phyloP scores from a whole-genome alignment of 192 early-diverging fungal genomes.

The Umbelopsis isabellina region DNA sequence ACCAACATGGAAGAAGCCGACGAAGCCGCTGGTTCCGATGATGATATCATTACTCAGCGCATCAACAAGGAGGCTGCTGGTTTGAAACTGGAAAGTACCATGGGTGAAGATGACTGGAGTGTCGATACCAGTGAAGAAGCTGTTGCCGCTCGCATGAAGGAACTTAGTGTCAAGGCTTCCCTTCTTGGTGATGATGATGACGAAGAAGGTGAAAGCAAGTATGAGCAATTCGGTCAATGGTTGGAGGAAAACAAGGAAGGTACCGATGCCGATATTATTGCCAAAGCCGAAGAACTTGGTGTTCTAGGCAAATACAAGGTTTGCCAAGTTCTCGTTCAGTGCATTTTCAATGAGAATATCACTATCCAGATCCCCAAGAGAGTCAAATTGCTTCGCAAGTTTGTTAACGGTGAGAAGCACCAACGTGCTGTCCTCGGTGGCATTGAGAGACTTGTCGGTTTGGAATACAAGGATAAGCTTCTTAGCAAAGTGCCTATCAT shows the following conservation, averaged over 20 bases:
- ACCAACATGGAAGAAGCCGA: conserved; percentile 48
- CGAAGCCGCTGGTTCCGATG: conserved; percentile 56
- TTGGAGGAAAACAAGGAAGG: conserved; percentile 62
- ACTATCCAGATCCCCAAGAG: conserved; percentile 74
- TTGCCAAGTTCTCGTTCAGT: conserved; percentile 77
- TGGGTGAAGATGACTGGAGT: conserved; percentile 80
- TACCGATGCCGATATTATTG: conserved; percentile 72
- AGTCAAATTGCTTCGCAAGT: conserved; percentile 70
- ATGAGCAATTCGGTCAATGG: conserved; percentile 80
- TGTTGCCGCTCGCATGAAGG: conserved; percentile 73
- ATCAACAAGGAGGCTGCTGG: conserved; percentile 72
- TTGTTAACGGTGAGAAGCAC: conserved; percentile 79
- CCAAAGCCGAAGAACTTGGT: conserved; percentile 76
- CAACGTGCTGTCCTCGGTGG: conserved; percentile 91
- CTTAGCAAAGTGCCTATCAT: conserved; percentile 73
- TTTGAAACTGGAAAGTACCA: conserved; percentile 56
- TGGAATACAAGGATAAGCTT: conserved; percentile 53
- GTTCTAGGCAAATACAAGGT: conserved; percentile 81
- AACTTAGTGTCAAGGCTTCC: conserved; percentile 54
- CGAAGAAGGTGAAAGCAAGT: conserved; percentile 60
- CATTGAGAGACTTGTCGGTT: conserved; percentile 81
- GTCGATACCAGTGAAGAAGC: conserved; percentile 82
- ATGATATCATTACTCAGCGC: conserved; percentile 69
- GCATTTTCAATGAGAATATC: conserved; percentile 73
- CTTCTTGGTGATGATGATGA: conserved; percentile 60